Percentiles rank a stretch among this genome's conserved stretches.
Evolutionary conservation across 345 rosid species (phyloP).

Genomic region (Geranium rotundifolium): DNA sequence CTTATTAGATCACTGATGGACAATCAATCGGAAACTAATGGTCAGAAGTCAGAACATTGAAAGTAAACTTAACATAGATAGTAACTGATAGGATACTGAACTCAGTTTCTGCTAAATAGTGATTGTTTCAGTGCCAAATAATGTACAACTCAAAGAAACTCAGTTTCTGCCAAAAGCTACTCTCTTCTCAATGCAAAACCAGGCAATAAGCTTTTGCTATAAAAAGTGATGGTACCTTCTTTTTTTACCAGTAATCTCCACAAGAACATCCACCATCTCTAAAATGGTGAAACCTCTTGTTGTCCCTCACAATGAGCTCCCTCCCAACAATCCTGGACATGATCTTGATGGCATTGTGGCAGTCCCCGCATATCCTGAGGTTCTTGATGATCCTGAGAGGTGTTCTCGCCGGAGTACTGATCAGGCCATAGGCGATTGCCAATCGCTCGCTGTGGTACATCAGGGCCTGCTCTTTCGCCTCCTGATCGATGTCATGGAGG

Average conservation of each 20-base stretch:
- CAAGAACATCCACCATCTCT: slow-evolving; percentile 51
- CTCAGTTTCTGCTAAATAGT: no score
- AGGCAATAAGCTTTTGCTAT: no score
- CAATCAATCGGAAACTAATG: no score
- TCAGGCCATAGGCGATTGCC: slow-evolving; percentile 56
- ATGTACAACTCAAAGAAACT: no score
- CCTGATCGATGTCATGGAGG: slow-evolving; percentile 54
- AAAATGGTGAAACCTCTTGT: slow-evolving; percentile 58
- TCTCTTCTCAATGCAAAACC: no score
- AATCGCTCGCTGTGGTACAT: slow-evolving; percentile 49
- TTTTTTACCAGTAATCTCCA: slow-evolving; percentile 49
- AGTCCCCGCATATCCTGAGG: slow-evolving; percentile 57
- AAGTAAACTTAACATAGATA: no score
- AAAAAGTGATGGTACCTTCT: not conserved
- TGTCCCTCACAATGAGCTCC: slow-evolving; percentile 55
- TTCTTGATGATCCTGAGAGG: slow-evolving; percentile 54
- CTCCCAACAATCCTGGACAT: slow-evolving; percentile 57
- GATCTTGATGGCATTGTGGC: slow-evolving; percentile 52
- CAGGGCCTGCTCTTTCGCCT: slow-evolving; percentile 55
- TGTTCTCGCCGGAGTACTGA: slow-evolving; percentile 48
- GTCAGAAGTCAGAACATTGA: no score
- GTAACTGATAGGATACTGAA: no score
- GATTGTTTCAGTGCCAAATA: no score
- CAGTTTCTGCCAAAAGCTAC: no score
- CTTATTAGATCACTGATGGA: no score